Base-by-base conservation (phyloP, 208 protist species). In the Novymonas esmeraldas region DNA sequence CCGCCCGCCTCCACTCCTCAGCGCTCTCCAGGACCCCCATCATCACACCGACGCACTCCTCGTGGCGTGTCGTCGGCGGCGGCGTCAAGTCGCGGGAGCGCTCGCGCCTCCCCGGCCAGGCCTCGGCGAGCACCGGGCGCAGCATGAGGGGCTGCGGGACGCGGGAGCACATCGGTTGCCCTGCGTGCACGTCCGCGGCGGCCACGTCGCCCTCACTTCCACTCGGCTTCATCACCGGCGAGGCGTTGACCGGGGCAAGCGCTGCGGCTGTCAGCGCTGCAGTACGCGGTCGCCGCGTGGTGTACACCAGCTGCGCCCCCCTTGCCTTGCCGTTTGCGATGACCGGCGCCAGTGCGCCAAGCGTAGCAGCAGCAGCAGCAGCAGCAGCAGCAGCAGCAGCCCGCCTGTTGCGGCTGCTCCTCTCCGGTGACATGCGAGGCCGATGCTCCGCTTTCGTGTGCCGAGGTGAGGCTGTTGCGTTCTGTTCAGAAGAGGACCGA, bases 31-130 rank as follows among this genome's bases (percentile, higher is more conserved):
- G n/a, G n/a, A n/a, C 11, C 14, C 20, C 49, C 49, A 20, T 29
- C 49, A 18, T 14, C 18, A 34, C 26, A 16, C 49, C 31, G 51
- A 10, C n/a, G 11, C 16, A 38, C 1, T 62, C 60, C 5, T 61
- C 70, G 34, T 65, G 28, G 6, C 57, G 48, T 1, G 58, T 73
- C n/a, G 66, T 65, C 4, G 50, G 58, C 16, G 58, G 66, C 10
- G 58, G 7, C 6, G 22, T 31, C 29, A 62, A 16, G 1, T 73
- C 66, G 6, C 38, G 20, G 5, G 57, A 65, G 10, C 39, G 20
- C 36, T 73, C 50, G n/a, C 22, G 38, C 6, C 50, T 49, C 10
- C 50, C 58, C 49, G 29, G 22, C 48, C 38, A 65, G 14, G 58
- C 57, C 29, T 65, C 49, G 13, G 57, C 29, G 34, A 46, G 48